Percentiles rank a stretch among this genome's conserved stretches.
Evolutionary conservation across 345 rosid genomes (phyloP).

Genomic region (Lagerstroemia speciosa): DNA sequence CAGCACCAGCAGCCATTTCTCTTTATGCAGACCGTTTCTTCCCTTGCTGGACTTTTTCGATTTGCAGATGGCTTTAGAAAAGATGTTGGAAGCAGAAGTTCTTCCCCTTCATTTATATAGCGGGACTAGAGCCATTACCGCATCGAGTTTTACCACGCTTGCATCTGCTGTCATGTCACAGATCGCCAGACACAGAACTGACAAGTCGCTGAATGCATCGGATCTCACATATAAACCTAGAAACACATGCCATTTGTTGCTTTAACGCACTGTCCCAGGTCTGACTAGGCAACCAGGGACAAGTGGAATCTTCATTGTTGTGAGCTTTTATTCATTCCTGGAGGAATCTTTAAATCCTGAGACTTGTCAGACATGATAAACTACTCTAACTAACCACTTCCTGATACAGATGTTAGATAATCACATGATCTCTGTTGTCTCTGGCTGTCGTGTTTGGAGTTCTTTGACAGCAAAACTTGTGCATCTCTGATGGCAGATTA

Average conservation of each 20-base stretch:
- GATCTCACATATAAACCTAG: not conserved
- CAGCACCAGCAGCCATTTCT: slow-evolving; percentile 8
- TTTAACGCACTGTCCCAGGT: not conserved
- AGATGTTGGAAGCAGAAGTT: not conserved
- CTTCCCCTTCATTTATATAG: not conserved
- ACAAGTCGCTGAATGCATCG: not conserved
- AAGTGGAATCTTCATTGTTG: not conserved
- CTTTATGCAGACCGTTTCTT: not conserved
- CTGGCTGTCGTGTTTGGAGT: too few species aligned
- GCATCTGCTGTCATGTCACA: slow-evolving; percentile 9
- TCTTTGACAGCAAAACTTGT: too few species aligned
- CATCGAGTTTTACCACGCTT: not conserved
- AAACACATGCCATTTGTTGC: not conserved
- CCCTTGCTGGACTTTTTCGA: not conserved
- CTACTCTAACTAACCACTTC: too few species aligned
- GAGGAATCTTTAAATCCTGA: too few species aligned
- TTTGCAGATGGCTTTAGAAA: not conserved
- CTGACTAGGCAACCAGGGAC: not conserved
- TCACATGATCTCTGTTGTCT: too few species aligned
- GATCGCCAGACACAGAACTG: not conserved
- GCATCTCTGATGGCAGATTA: too few species aligned
- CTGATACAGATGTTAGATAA: too few species aligned
- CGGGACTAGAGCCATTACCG: not conserved
- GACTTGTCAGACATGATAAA: too few species aligned
- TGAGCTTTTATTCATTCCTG: not conserved